Conservation (phyloP, 176 grass and related monocot species). For the Juncus effusus region DNA sequence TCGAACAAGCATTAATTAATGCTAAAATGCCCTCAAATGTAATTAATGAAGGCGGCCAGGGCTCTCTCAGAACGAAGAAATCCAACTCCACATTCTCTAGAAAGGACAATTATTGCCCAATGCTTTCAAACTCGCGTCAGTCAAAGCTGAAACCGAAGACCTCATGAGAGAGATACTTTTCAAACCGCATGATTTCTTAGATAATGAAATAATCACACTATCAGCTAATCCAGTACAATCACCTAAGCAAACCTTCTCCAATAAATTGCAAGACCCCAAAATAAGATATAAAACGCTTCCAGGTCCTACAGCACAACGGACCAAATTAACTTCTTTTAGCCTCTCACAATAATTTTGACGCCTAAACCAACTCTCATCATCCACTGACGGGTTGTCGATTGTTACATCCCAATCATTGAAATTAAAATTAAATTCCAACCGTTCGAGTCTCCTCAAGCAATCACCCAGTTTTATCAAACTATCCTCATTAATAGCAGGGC, state of each 20-base stretch:
- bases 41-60: slow-evolving; percentile 12
- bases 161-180: slow-evolving; percentile 44
- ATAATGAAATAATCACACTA: slow-evolving; percentile 12
- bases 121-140: slow-evolving; percentile 46
- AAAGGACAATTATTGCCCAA: slow-evolving; percentile 37
- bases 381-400: not conserved
- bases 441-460: not conserved
- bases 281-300: slow-evolving; percentile 10
- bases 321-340: slow-evolving; percentile 55
- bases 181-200: no score
- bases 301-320: slow-evolving; percentile 36
- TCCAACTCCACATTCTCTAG: not conserved
- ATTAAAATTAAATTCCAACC: slow-evolving; percentile 57
- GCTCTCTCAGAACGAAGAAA: not conserved
- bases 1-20: slow-evolving; percentile 2
- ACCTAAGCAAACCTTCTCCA: slow-evolving; percentile 4
- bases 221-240: slow-evolving; percentile 50
- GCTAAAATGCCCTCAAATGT: slow-evolving; percentile 40
- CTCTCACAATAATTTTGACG: slow-evolving; percentile 31
- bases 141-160: slow-evolving; percentile 39
- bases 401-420: slow-evolving; percentile 28
- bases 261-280: no score
- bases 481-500: no score
- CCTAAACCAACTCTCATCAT: slow-evolving; percentile 13
- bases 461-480: slow-evolving; percentile 37